Conservation (phyloP, 164 flowering plant genomes). For the Nymphaea colorata region DNA sequence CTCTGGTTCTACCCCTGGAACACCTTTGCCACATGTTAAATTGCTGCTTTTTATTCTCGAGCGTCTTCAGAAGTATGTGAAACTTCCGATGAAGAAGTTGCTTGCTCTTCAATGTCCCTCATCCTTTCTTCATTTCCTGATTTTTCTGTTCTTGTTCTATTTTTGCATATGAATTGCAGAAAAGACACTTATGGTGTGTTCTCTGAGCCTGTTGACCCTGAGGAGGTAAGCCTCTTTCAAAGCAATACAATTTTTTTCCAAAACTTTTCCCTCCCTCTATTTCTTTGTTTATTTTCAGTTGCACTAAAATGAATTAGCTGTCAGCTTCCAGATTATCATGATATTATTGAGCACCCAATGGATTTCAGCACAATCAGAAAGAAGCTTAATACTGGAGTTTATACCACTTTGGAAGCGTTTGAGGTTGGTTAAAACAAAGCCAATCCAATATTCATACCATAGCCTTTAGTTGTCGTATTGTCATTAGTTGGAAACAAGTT, state of each 20-base stretch:
- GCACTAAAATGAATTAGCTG: constrained; percentile 6
- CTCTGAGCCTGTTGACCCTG: constrained; percentile 92
- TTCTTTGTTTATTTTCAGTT: not conserved
- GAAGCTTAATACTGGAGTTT: constrained; percentile 46
- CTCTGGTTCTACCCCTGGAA: constrained; percentile 32
- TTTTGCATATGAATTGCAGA: constrained; percentile 31
- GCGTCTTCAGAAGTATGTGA: constrained; percentile 80
- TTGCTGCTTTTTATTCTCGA: constrained; percentile 82
- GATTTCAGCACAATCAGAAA: constrained; percentile 77
- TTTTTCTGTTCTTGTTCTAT: constrained; percentile 2
- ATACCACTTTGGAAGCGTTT: constrained; percentile 62
- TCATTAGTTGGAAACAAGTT: too few species aligned
- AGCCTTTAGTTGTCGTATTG: not conserved
- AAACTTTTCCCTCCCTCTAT: not conserved
- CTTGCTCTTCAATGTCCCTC: not conserved
- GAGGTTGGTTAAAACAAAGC: constrained; percentile 41
- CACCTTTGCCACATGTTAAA: constrained; percentile 88
- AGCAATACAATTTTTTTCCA: not conserved
- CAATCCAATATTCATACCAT: not conserved
- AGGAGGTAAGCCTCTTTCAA: constrained; percentile 43
- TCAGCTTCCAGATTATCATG: constrained; percentile 93
- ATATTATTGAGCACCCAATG: constrained; percentile 74
- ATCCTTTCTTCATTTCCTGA: not conserved
- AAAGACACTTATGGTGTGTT: constrained; percentile 86
- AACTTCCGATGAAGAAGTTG: not conserved